Base-by-base conservation (phyloP, 2,329 filamentous ascomycete species). In the Trichoderma asperellum region DNA sequence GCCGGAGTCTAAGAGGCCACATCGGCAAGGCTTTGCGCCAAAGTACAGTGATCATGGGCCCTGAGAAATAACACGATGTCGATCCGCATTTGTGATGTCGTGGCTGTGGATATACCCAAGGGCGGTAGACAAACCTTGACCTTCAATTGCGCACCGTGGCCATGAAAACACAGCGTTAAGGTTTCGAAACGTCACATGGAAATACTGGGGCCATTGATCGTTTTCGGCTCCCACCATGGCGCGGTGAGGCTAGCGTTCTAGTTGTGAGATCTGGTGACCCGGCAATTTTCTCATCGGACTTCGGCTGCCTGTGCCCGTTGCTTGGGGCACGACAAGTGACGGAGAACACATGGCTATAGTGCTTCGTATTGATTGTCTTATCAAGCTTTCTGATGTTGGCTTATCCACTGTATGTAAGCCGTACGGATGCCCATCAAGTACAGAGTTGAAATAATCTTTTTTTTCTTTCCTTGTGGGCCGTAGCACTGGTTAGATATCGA, bases 101-200 rank as follows among this genome's bases (percentile, higher is more conserved):
- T n/a, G 49, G 37, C 40, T 49, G 29, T 35, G 53, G 37, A 52
- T 59, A 29, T 14, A n/a, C 35, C 6, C n/a, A 40, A 43, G 11
- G 24, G 8, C n/a, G 10, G 55, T 18, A 7, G 55, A 32, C 21
- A 11, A 37, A 47, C 27, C 16, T 52, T 37, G 64, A 16, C 16
- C 27, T 52, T 57, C 8, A 49, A 43, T 29, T 29, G 29, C 53
- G n/a, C 34, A 21, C 56, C 35, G 34, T 35, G 34, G 27, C 52
- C 34, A 37, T 21, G 18, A 40, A 27, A 55, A n/a, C 32, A 52
- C 4, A 14, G n/a, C n/a, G 11, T 59, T 37, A 58, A 59, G 55
- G 55, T 67, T 67, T 67, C 40, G 55, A 67, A 67, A 35, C 40
- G n/a, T 64, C 55, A 58, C 55, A 67, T 52, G 27, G 37, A 27